Evolutionary conservation across 2,329 filamentous ascomycete genomes (phyloP).

Genomic region (Thelonectria olida): DNA sequence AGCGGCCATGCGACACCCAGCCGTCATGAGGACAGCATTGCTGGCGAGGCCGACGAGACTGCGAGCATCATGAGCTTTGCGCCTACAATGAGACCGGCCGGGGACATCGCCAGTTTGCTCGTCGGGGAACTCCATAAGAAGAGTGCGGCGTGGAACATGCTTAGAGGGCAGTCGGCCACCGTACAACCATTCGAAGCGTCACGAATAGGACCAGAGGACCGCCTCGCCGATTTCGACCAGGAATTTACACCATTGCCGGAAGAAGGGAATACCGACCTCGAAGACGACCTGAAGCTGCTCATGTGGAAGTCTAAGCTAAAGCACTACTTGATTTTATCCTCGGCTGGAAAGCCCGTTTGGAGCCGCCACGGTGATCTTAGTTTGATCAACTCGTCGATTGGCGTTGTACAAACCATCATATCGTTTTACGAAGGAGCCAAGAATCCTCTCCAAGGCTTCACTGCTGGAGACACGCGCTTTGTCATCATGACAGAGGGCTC

Average conservation of each 20-base stretch:
- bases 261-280: conserved; percentile 50
- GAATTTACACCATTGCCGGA: conserved; percentile 83
- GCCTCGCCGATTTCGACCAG: conserved; percentile 72
- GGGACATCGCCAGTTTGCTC: conserved; percentile 84
- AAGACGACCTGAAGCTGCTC: conserved; percentile 68
- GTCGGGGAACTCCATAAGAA: conserved; percentile 73
- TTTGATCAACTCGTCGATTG: conserved; percentile 92
- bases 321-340: conserved; percentile 96
- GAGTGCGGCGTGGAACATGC: conserved; percentile 74
- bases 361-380: conserved; percentile 92
- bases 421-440: conserved; percentile 90
- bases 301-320: conserved; percentile 94
- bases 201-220: conserved; percentile 55
- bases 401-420: conserved; percentile 95
- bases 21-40: conserved; percentile 41
- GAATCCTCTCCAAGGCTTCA: conserved; percentile 83
- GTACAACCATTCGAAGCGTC: conserved; percentile 69
- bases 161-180: conserved; percentile 69
- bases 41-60: conserved; percentile 67
- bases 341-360: conserved; percentile 96
- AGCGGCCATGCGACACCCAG: conserved; percentile 54
- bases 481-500: conserved; percentile 86
- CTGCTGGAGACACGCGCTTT: conserved; percentile 86
- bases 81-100: conserved; percentile 68
- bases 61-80: conserved; percentile 74